phyloP scores from a whole-genome alignment of 2,329 filamentous ascomycete species.

The Cytospora leucostoma region DNA sequence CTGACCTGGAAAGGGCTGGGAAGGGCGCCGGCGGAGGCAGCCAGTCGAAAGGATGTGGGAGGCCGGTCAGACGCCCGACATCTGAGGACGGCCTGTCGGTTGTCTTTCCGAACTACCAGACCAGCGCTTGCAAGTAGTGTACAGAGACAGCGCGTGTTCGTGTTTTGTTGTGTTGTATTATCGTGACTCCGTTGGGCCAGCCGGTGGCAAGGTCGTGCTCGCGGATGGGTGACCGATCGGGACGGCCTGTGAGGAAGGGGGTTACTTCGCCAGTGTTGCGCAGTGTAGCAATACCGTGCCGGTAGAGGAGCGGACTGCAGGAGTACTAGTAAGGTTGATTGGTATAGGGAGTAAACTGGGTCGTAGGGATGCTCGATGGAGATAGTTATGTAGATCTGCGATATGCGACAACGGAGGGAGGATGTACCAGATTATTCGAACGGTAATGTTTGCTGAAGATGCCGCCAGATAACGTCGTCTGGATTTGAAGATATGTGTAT shows the following conservation, averaged over 20 bases:
- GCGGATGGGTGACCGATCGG: not conserved
- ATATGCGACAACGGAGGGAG: not conserved
- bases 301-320: constrained; percentile 12
- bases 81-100: not conserved
- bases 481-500: not conserved
- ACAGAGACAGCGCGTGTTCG: not conserved
- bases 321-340: constrained; percentile 4
- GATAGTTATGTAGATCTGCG: constrained; percentile 15
- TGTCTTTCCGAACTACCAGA: not conserved
- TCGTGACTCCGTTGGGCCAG: not conserved
- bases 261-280: constrained; percentile 3
- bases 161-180: not conserved
- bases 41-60: constrained; percentile 7
- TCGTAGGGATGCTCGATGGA: constrained; percentile 16
- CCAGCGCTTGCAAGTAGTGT: constrained; percentile 4
- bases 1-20: constrained; percentile 2
- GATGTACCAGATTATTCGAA: not conserved
- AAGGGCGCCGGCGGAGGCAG: constrained; percentile 10
- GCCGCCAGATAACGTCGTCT: not conserved
- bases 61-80: constrained; percentile 16
- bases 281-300: not conserved
- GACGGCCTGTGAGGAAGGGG: not conserved
- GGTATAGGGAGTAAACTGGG: constrained; percentile 14
- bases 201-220: not conserved
- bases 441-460: not conserved